Percentiles rank a stretch among this genome's conserved stretches.
Conservation (phyloP, 2,329 filamentous ascomycete species). For the Dendrostoma leiphaemia region DNA sequence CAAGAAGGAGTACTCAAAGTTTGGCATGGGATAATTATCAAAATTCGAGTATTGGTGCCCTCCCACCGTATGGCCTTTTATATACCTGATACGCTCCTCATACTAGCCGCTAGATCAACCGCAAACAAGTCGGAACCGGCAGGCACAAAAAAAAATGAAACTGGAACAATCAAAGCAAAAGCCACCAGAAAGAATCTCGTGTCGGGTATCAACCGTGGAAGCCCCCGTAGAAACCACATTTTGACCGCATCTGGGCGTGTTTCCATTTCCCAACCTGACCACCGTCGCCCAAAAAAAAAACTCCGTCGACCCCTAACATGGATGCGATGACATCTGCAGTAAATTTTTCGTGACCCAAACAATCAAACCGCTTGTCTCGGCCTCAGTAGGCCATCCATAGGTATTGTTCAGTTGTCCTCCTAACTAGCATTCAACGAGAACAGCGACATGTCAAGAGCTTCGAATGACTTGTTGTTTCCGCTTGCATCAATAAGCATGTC, state of each 20-base stretch:
- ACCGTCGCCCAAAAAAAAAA: neutral
- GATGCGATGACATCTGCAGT: neutral
- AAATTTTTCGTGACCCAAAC: neutral
- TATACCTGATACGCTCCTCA: neutral
- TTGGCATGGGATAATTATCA: too few relatives aligned
- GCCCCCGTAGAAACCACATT: slow-evolving; percentile 9
- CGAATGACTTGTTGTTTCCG: slow-evolving; percentile 47
- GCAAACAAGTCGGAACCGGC: neutral
- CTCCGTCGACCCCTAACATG: neutral
- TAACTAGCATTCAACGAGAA: slow-evolving; percentile 35
- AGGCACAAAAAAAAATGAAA: neutral
- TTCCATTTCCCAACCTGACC: neutral
- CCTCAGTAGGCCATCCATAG: too few relatives aligned
- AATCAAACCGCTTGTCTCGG: too few relatives aligned
- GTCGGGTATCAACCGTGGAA: slow-evolving; percentile 20
- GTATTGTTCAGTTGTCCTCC: neutral
- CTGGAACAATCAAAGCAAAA: neutral
- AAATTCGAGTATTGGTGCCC: too few relatives aligned
- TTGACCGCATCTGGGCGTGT: slow-evolving; percentile 6
- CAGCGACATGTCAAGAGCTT: slow-evolving; percentile 43
- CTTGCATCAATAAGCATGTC: slow-evolving; percentile 37
- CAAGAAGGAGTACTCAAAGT: too few relatives aligned
- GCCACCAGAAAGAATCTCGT: slow-evolving; percentile 13
- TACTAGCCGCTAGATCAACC: too few relatives aligned
- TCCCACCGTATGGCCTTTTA: neutral